These are phyloP conservation scores for Trichophyton verrucosum DNA, from an alignment of 2,329 filamentous ascomycete genomes.

Conservation along the genomic window DNA sequence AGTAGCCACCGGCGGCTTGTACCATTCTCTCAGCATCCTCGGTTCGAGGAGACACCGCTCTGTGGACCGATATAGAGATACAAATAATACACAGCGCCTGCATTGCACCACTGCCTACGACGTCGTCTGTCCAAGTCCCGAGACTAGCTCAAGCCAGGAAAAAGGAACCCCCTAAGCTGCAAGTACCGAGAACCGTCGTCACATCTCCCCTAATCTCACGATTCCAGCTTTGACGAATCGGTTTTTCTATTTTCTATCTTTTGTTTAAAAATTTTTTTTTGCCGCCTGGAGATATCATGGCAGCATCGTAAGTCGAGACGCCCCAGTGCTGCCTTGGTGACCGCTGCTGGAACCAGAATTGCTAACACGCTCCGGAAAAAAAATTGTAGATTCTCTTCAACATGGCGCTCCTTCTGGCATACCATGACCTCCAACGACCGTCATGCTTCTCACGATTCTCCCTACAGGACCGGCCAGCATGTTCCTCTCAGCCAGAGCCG, in stretches of 20 bases:
- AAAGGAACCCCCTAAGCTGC: background rate
- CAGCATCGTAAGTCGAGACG: background rate
- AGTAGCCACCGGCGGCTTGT: background rate
- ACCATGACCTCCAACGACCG: constrained; percentile 69
- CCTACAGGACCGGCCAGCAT: constrained; percentile 80
- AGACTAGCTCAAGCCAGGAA: background rate
- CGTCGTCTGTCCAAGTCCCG: background rate
- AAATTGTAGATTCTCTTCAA: constrained; percentile 47
- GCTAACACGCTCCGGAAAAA: background rate
- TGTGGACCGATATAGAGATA: background rate
- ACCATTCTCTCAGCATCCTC: background rate
- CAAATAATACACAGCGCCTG: background rate
- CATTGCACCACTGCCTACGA: background rate
- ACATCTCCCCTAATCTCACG: background rate
- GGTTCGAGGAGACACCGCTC: background rate
- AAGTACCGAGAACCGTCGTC: background rate
- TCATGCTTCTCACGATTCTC: constrained; percentile 83
- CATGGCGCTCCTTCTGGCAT: constrained; percentile 92
- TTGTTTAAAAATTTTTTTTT: too few species aligned
- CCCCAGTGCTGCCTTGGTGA: background rate
- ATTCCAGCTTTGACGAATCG: background rate
- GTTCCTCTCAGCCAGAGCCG: constrained; percentile 75
- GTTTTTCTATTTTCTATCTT: background rate
- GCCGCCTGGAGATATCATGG: background rate
- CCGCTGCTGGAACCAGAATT: background rate